Evolutionary conservation across 108 stramenopile genomes (phyloP), one percentile per base, ranked within the genome.

Genomic region (Parietichytrium sp.): DNA sequence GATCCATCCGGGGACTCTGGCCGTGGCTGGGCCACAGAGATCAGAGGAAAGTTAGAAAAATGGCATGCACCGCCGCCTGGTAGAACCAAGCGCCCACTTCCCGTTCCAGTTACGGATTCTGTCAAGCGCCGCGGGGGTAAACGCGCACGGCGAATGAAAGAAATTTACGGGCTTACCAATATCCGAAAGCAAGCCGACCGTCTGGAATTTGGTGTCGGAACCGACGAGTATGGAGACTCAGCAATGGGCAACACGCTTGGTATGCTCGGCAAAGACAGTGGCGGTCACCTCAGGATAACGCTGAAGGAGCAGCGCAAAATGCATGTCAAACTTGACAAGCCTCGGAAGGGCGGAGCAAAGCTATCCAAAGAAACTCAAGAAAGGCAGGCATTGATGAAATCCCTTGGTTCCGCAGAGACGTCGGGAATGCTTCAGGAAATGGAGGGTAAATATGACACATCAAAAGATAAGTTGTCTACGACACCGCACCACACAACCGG

Each of bases 41-140:
- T 89, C 27, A 82, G 52, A n/a, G 82, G 86, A 8, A 95, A 96
- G 84, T 88, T 99, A 77, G 91, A 89, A 72, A 93, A 97, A 83
- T 92, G 91, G 90, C 93, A 95, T 78, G 96, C 96, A 83, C 95
- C 95, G 27, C 93, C 96, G 54, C 91, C 91, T 83, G 96, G 93
- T 33, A 93, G 89, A 52, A 90, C 89, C 10, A 86, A 93, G 54
- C 97, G 97, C 83, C 94, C 98, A 25, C 88, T 97, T 49, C 98
- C 98, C 55, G 94, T 78, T 61, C 95, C 95, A 48, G 91, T 94
- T 53, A 81, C 94, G 81, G 89, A 86, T 52, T 91, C 92, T 0
- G 94, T 92, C 79, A 93, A 94, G 53, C 91, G 93, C 48, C 91
- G 98, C n/a, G 98, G 97, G 20, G 98, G 98, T 6, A 93, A 91